Conservation (phyloP, 495 filamentous ascomycete genomes). For the Penicillium crystallinum region DNA sequence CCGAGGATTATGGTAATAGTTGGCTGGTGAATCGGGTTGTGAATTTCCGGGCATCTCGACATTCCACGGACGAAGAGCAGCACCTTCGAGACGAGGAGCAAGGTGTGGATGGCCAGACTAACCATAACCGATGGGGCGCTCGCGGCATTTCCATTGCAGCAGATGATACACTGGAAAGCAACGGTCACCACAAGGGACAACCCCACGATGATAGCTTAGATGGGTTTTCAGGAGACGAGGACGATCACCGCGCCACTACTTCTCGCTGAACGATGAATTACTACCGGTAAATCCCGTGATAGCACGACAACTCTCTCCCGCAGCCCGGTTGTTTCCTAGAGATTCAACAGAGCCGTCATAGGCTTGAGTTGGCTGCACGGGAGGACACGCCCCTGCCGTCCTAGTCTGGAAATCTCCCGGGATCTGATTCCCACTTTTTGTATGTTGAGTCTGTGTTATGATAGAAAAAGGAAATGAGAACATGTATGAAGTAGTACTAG, state of each 20-base stretch:
- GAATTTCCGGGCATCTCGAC: conserved; percentile 32
- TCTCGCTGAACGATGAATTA: not conserved
- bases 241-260: conserved; percentile 8
- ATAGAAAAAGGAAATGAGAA: not conserved
- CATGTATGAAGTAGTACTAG: not conserved
- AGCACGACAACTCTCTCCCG: not conserved
- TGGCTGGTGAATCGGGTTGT: conserved; percentile 59
- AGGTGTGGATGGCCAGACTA: conserved; percentile 19
- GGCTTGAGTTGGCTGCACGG: conserved; percentile 1
- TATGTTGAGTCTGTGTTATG: not conserved
- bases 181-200: conserved; percentile 28
- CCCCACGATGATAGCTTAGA: conserved; percentile 16
- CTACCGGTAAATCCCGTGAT: not conserved
- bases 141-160: conserved; percentile 76
- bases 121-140: conserved; percentile 62
- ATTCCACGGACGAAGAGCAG: conserved; percentile 34
- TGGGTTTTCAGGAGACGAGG: conserved; percentile 26
- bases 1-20: conserved; percentile 77
- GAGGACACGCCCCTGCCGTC: not conserved
- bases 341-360: not conserved
- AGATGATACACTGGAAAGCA: conserved; percentile 64
- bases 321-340: not conserved
- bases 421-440: not conserved
- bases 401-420: not conserved
- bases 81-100: conserved; percentile 35